phyloP scores from a whole-genome alignment of 129 eudicot species.

The Erigeron canadensis region DNA sequence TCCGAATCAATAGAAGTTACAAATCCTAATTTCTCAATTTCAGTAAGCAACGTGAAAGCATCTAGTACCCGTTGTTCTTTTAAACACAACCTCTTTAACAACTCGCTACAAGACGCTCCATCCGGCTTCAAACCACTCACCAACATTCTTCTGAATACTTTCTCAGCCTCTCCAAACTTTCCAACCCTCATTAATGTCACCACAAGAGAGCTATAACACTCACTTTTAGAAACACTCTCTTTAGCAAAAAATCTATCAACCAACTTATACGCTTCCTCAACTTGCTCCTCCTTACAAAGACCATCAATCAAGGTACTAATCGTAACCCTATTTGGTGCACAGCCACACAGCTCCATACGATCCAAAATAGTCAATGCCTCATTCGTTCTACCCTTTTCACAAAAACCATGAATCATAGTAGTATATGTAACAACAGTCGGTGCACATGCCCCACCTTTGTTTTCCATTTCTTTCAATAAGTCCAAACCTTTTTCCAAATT shows the following conservation, averaged over 20 bases:
- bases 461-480: constrained; percentile 69
- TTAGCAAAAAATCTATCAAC: constrained; percentile 41
- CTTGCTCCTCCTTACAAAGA: constrained; percentile 48
- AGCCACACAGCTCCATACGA: constrained; percentile 55
- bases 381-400: constrained; percentile 49
- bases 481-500: constrained; percentile 55
- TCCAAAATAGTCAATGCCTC: constrained; percentile 64
- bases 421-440: constrained; percentile 80
- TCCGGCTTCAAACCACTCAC: constrained; percentile 59
- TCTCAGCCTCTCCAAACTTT: constrained; percentile 55
- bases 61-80: constrained; percentile 50
- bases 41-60: constrained; percentile 52
- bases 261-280: constrained; percentile 67
- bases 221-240: constrained; percentile 40
- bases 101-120: constrained; percentile 56
- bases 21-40: constrained; percentile 47
- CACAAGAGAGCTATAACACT: constrained; percentile 73
- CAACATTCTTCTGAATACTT: constrained; percentile 65
- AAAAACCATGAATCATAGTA: constrained; percentile 50
- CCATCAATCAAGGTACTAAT: constrained; percentile 54
- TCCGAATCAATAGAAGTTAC: constrained; percentile 56
- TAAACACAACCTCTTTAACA: constrained; percentile 47
- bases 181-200: constrained; percentile 42
- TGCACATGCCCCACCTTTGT: constrained; percentile 46
- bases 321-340: constrained; percentile 60